A percentile compares a stretch with the other conserved stretches of the same genome.
Conservation (phyloP, 164 flowering plant genomes). For the Tinospora cordifolia region DNA sequence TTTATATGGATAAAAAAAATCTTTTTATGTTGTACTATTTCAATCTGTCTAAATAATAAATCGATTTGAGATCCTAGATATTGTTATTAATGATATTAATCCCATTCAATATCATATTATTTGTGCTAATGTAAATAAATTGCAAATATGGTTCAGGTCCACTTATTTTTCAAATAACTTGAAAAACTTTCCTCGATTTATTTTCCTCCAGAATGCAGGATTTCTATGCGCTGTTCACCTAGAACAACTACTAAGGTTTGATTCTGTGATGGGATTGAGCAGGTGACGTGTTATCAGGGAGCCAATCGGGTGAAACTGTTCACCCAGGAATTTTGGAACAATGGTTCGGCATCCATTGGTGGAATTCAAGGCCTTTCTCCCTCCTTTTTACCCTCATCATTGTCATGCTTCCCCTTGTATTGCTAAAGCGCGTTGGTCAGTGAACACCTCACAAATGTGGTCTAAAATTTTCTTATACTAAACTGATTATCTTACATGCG, state of each 20-base stretch:
- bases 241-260: not conserved
- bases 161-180: too few species aligned
- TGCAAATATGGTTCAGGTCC: too few species aligned
- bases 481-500: not conserved
- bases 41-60: too few species aligned
- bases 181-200: too few species aligned
- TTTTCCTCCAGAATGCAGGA: too few species aligned
- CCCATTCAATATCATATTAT: too few species aligned
- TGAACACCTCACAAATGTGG: not conserved
- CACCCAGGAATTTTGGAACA: constrained; percentile 77
- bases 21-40: too few species aligned
- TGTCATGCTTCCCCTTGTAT: constrained; percentile 62
- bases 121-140: too few species aligned
- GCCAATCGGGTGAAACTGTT: constrained; percentile 29
- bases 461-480: not conserved
- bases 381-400: constrained; percentile 40
- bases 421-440: constrained; percentile 69
- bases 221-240: too few species aligned
- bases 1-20: too few species aligned
- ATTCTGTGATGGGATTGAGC: constrained; percentile 2
- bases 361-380: constrained; percentile 53
- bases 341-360: constrained; percentile 91
- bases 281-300: constrained; percentile 89
- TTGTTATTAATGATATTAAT: too few species aligned
- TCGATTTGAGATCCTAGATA: too few species aligned